These are phyloP conservation scores for Debaryomyces robertsiae DNA, from an alignment of 1,139 yeast genomes.

Conservation along the genomic window DNA sequence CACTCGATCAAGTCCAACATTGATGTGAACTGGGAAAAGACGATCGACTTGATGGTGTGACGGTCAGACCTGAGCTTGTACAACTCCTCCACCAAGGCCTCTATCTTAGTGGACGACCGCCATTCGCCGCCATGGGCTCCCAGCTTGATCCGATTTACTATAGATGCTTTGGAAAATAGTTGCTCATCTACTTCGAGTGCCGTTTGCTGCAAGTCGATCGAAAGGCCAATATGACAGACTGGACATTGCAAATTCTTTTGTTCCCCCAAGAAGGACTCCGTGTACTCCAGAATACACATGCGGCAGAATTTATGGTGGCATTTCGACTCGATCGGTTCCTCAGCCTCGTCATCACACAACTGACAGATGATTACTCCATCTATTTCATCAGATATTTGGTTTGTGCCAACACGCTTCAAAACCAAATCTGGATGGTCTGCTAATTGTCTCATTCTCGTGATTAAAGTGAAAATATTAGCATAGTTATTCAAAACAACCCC, in stretches of 20 bases:
- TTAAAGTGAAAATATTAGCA: constrained; percentile 93
- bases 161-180: constrained; percentile 72
- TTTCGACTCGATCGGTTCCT: constrained; percentile 91
- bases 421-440: constrained; percentile 98
- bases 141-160: constrained; percentile 85
- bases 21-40: constrained; percentile 93
- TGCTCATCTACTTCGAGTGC: constrained; percentile 75
- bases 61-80: constrained; percentile 83
- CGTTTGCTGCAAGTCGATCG: constrained; percentile 88
- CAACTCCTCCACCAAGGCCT: constrained; percentile 91
- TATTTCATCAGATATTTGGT: constrained; percentile 35
- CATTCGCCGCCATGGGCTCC: constrained; percentile 71
- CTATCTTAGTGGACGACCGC: constrained; percentile 94
- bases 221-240: constrained; percentile 89
- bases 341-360: constrained; percentile 96
- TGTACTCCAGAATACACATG: constrained; percentile 85
- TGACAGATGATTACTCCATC: constrained; percentile 82
- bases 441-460: constrained; percentile 94
- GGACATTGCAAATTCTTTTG: constrained; percentile 75
- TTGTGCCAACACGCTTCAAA: constrained; percentile 61
- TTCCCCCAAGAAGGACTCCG: constrained; percentile 76
- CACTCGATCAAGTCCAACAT: constrained; percentile 96
- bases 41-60: constrained; percentile 91
- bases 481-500: constrained; percentile 95
- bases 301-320: constrained; percentile 95